Evolutionary conservation across 345 rosid genomes (phyloP), one percentile per base, ranked within the genome.

Genomic region (Lepidium africanum): DNA sequence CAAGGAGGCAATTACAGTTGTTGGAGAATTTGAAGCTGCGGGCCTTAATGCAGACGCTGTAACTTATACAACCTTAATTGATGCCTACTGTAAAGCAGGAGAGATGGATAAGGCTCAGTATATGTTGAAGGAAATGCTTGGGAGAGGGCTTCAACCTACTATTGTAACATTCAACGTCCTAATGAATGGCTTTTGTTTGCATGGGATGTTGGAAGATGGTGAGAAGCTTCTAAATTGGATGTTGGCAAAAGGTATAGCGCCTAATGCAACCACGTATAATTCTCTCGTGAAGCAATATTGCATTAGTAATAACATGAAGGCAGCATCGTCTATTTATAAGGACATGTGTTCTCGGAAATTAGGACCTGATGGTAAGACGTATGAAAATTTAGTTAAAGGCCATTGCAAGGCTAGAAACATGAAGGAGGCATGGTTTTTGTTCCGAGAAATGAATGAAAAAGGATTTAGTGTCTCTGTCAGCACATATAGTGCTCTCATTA

Each of bases 331-430:
- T 40, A 63, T 87, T 47, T 90, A 79, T 41, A 85, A 72, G 42
- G 79, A 65, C 12, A 88, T 93, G 98, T 76, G 78, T 54, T 73
- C 81, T 49, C 74, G 57, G 64, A 92, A 90, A 76, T 81, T 88
- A 16, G 36, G 77, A 67, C 92, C 95, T 52, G 89, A 93, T 84
- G 56, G 80, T 56, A 85, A 83, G 80, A 88, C 92, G 13, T 93
- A 85, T 66, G 92, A 90, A 77, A 88, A 88, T 72, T 72, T 90
- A 73, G 72, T 93, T 47, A 81, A 72, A 81, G 96, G 97, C 48
- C 97, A 93, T 80, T 90, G 89, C 72, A 90, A 83, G 83, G 94
- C 96, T n/a, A 93, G 98, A 79, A 93, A 90, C 79, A 93, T 90
- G 96, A 93, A 90, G 77, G 96, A 93, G 70, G 98, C 98, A 52